Percentiles rank a stretch among this genome's conserved stretches.
phyloP scores from a whole-genome alignment of 345 rosid genomes.

The Hibiscus tridactylites region DNA sequence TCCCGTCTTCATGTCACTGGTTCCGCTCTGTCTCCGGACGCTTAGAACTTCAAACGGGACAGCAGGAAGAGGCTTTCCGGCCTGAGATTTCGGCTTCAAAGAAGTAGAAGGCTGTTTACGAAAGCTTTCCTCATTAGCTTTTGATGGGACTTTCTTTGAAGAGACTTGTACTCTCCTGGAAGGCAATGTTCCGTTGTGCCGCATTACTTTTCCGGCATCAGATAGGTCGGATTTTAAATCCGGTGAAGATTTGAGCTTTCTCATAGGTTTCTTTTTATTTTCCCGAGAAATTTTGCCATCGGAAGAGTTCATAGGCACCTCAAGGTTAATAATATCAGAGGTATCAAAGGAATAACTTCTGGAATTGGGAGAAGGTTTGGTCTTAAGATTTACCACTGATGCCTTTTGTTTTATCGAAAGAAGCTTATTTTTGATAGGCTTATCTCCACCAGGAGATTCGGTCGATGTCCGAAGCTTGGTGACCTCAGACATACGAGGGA shows the following conservation, averaged over 20 bases:
- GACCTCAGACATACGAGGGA: too few species aligned
- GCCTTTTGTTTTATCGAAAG: conserved; percentile 14
- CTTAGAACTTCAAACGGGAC: conserved; percentile 18
- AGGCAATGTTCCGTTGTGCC: too few species aligned
- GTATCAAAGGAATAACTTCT: conserved; percentile 5
- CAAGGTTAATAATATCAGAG: conserved; percentile 21
- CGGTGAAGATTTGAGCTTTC: too few species aligned
- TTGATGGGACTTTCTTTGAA: too few species aligned
- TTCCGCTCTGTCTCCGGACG: conserved; percentile 19
- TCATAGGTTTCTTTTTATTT: too few species aligned
- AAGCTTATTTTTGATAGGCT: too few species aligned
- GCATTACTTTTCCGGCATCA: too few species aligned
- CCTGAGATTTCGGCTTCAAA: conserved; percentile 19
- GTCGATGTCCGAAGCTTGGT: too few species aligned
- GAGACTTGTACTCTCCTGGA: too few species aligned
- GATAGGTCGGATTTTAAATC: too few species aligned
- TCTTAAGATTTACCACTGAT: conserved; percentile 12
- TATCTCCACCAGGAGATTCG: too few species aligned
- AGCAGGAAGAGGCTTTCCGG: conserved; percentile 11
- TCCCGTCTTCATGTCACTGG: conserved; percentile 17
- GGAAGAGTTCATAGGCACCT: conserved; percentile 2
- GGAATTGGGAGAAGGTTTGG: conserved; percentile 14
- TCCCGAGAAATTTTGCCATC: too few species aligned
- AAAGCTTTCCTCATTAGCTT: neutral
- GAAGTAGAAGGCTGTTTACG: conserved; percentile 17